Base-by-base conservation (phyloP, 768 basidiomycete species). In the Obba rivulosa region DNA sequence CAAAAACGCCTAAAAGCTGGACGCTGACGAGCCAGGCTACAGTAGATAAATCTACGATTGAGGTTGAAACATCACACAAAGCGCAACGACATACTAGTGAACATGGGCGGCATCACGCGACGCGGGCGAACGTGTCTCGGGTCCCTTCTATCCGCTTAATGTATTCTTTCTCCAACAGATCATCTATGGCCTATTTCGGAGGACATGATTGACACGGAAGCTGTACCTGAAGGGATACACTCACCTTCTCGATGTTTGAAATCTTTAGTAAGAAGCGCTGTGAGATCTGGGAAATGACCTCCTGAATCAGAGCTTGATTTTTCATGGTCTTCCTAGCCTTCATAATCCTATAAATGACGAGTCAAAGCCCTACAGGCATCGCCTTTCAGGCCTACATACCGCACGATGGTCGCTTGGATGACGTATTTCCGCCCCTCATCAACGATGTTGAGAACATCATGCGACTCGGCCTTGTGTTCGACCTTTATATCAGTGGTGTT, bases 351-450 rank as follows among this genome's bases (percentile, higher is more conserved):
- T 40, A 20, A 34, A 14, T 3, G 24, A 7, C 13, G 14, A 24
- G 22, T 5, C 22, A 42, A 4, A 4, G 40, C 17, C 8, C 7
- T 10, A 35, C 13, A 17, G 18, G 18, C 16, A 35, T 57, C 57
- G 25, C 25, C 31, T 8, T 21, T n/a, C n/a, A n/a, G n/a, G n/a
- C n/a, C n/a, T n/a, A n/a, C 68, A 1, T 51, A 77, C 76, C 92
- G 83, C 43, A 95, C 92, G 57, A 95, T 92, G 36, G 89, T 92
- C 9, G 92, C 91, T 64, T 97, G 94, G 46, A 96, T 92, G 50
- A 93, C 83, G 58, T 94, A 89, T 77, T 96, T 96, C 51, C 95
- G 83, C 62, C 97, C 96, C 69, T 97, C 94, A 55, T 96, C 95
- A 4, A 97, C 93, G 5, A 83, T 88, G 76, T 92, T 93, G 61